A percentile compares a stretch with the other conserved stretches of the same genome.
phyloP scores from a whole-genome alignment of 768 basidiomycete genomes.

The Russula vinacea region DNA sequence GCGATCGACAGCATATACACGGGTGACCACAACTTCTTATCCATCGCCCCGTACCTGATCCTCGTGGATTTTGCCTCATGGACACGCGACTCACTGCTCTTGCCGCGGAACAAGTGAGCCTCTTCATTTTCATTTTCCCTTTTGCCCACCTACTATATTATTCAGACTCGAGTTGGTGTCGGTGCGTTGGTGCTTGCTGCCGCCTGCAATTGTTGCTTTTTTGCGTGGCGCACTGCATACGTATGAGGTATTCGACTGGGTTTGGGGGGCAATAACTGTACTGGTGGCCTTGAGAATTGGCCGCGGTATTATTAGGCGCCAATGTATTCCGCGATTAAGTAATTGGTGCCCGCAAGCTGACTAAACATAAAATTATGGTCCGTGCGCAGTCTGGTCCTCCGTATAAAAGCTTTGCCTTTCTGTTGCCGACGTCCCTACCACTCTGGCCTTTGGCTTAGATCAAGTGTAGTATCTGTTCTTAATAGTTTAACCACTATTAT shows the following conservation, averaged over 20 bases:
- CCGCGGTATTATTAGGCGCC: constrained; percentile 27
- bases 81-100: constrained; percentile 38
- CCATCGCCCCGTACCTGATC: constrained; percentile 60
- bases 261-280: constrained; percentile 47
- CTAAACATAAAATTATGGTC: neutral
- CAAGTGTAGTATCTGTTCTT: constrained; percentile 98
- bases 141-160: neutral
- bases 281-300: constrained; percentile 47
- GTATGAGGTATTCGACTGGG: constrained; percentile 63
- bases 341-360: neutral
- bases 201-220: constrained; percentile 54
- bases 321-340: too few relatives aligned
- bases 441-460: constrained; percentile 97
- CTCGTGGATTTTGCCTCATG: constrained; percentile 61
- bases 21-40: constrained; percentile 72
- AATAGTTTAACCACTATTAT: constrained; percentile 59
- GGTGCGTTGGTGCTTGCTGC: constrained; percentile 52
- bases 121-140: neutral
- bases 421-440: constrained; percentile 47
- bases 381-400: neutral
- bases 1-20: constrained; percentile 74
- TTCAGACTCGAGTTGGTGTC: constrained; percentile 37
- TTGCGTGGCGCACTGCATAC: constrained; percentile 63
- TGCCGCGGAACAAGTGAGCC: constrained; percentile 34
- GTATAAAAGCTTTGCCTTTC: constrained; percentile 14